A percentile compares a stretch with the other conserved stretches of the same genome.
Evolutionary conservation across 345 rosid genomes (phyloP).

Genomic region (Citropsis articulata): DNA sequence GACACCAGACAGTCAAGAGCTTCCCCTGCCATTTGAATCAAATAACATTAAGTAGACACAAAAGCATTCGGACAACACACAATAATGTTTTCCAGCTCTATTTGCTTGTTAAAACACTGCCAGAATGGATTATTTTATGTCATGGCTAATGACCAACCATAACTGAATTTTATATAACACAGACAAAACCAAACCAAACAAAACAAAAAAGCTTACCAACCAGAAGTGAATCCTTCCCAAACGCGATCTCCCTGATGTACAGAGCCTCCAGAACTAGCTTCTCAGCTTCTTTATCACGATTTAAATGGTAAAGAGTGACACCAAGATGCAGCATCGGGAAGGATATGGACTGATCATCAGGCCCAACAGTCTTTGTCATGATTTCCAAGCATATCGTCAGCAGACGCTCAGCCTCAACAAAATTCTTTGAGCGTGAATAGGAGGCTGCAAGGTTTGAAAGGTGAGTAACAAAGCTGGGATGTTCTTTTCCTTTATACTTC

Average conservation of each 20-base stretch:
- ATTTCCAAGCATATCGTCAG: constrained; percentile 67
- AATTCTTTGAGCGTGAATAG: constrained; percentile 59
- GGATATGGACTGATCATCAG: constrained; percentile 68
- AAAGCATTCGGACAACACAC: neutral
- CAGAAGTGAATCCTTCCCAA: constrained; percentile 74
- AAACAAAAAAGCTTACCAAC: constrained; percentile 52
- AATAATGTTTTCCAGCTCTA: neutral
- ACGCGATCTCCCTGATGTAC: constrained; percentile 65
- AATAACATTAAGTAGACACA: neutral
- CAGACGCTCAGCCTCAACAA: constrained; percentile 73
- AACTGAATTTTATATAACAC: neutral
- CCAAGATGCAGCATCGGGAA: constrained; percentile 81
- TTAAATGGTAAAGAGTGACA: constrained; percentile 63
- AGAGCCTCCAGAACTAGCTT: constrained; percentile 52
- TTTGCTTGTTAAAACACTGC: neutral
- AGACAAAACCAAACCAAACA: neutral
- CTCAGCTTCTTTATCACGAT: constrained; percentile 77
- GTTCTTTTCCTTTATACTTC: constrained; percentile 59
- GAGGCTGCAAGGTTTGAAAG: constrained; percentile 80
- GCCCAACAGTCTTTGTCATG: constrained; percentile 42
- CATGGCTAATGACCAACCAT: neutral
- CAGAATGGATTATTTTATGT: neutral
- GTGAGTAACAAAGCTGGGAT: constrained; percentile 69
- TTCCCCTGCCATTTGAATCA: constrained; percentile 50
- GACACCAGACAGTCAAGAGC: constrained; percentile 79